A percentile compares a stretch with the other conserved stretches of the same genome.
phyloP scores from a whole-genome alignment of 306 rosid species.

The Corylus heterophylla region DNA sequence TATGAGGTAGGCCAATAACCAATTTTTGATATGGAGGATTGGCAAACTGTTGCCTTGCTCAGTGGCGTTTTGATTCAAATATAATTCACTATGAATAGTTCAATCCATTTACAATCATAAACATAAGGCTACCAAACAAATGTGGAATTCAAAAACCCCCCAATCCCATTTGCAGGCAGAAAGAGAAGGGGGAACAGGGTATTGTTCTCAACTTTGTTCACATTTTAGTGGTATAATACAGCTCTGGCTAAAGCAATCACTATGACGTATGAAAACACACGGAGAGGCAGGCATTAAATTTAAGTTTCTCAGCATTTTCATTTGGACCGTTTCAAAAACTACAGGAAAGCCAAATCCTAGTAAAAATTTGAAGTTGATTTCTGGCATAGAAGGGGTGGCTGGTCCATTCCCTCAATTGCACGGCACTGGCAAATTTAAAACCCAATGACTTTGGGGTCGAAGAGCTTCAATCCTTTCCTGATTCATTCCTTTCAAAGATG shows the following conservation, averaged over 20 bases:
- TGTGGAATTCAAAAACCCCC: not conserved
- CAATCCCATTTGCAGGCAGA: not conserved
- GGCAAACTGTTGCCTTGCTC: no score
- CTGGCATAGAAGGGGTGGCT: not conserved
- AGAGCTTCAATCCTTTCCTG: not conserved
- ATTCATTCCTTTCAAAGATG: not conserved
- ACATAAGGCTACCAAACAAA: not conserved
- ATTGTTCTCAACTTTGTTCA: not conserved
- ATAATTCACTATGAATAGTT: not conserved
- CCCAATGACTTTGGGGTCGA: not conserved
- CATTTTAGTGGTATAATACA: not conserved
- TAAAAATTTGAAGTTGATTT: not conserved
- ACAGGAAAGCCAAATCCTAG: no score
- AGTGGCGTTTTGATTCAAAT: not conserved
- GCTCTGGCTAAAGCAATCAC: not conserved
- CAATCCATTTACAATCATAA: not conserved
- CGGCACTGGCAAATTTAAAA: not conserved
- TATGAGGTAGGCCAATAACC: no score
- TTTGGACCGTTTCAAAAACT: not conserved
- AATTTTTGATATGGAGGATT: no score
- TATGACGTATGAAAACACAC: not conserved
- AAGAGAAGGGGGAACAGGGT: not conserved
- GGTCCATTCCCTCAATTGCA: not conserved
- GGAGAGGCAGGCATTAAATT: not conserved
- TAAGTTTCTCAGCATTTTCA: not conserved